Conservation (phyloP, 306 rosid species). For the Fragaria vesca region DNA sequence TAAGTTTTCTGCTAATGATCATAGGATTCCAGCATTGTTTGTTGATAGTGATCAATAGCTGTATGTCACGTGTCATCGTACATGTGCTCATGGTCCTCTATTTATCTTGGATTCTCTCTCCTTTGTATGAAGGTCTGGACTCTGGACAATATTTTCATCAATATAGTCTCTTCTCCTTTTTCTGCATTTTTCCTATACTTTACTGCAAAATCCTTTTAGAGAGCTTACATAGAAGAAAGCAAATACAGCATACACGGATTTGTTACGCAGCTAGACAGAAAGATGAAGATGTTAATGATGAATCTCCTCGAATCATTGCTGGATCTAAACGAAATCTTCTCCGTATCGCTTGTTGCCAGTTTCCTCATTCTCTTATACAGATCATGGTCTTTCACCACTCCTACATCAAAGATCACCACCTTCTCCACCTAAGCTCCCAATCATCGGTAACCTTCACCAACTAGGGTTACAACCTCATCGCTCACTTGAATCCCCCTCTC, state of each 20-base stretch:
- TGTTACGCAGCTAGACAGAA: not conserved
- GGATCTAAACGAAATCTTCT: not conserved
- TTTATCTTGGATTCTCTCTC: too few species aligned
- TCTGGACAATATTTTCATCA: too few species aligned
- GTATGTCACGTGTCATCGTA: too few species aligned
- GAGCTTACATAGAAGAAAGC: not conserved
- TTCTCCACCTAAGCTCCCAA: conserved; percentile 50
- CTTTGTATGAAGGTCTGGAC: too few species aligned
- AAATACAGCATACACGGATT: not conserved
- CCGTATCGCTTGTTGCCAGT: not conserved
- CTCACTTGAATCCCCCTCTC: conserved; percentile 33
- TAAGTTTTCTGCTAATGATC: too few species aligned
- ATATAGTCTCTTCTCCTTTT: too few species aligned
- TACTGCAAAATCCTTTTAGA: too few species aligned
- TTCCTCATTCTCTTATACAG: conserved; percentile 10
- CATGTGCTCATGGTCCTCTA: too few species aligned
- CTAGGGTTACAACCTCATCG: conserved; percentile 40
- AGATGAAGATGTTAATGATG: not conserved
- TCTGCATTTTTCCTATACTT: too few species aligned
- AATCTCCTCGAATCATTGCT: not conserved
- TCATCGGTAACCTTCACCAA: conserved; percentile 53
- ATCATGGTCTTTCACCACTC: conserved; percentile 23
- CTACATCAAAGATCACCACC: conserved; percentile 31
- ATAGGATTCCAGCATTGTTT: too few species aligned
- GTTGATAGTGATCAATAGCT: too few species aligned